These are phyloP conservation scores for Penicillium sp. DNA, from an alignment of 2,329 filamentous ascomycete genomes.

Conservation along the genomic window DNA sequence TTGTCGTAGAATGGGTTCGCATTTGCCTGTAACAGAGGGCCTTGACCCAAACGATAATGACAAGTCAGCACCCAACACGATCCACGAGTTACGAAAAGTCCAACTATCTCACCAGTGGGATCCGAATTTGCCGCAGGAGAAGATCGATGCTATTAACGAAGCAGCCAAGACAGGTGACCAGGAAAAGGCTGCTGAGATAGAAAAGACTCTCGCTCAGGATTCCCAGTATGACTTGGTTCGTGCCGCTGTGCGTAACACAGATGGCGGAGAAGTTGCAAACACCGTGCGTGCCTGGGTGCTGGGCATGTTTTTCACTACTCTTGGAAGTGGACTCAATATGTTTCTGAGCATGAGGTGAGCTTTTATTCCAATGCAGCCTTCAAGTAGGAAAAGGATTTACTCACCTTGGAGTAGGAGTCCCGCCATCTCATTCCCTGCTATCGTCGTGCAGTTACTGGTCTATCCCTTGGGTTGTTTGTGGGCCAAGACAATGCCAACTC, in stretches of 20 bases:
- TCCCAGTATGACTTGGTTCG: conserved; percentile 63
- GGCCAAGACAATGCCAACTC: conserved; percentile 33
- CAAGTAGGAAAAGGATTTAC: not conserved
- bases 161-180: conserved; percentile 54
- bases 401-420: conserved; percentile 33
- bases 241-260: conserved; percentile 61
- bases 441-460: conserved; percentile 58
- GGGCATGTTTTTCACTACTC: conserved; percentile 54
- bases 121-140: conserved; percentile 59
- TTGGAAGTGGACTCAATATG: conserved; percentile 59
- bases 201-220: conserved; percentile 52
- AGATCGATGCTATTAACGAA: conserved; percentile 57
- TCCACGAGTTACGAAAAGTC: conserved; percentile 9
- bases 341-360: conserved; percentile 51
- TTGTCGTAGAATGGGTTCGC: not conserved
- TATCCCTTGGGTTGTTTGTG: conserved; percentile 48
- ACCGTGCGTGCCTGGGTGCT: conserved; percentile 61
- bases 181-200: conserved; percentile 57
- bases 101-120: conserved; percentile 48
- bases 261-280: conserved; percentile 59
- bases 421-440: conserved; percentile 55
- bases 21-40: not conserved
- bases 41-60: not conserved
- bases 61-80: not conserved
- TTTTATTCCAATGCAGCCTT: not conserved